Base-by-base conservation (phyloP, 2,329 filamentous ascomycete species). In the Drechslera avenae region DNA sequence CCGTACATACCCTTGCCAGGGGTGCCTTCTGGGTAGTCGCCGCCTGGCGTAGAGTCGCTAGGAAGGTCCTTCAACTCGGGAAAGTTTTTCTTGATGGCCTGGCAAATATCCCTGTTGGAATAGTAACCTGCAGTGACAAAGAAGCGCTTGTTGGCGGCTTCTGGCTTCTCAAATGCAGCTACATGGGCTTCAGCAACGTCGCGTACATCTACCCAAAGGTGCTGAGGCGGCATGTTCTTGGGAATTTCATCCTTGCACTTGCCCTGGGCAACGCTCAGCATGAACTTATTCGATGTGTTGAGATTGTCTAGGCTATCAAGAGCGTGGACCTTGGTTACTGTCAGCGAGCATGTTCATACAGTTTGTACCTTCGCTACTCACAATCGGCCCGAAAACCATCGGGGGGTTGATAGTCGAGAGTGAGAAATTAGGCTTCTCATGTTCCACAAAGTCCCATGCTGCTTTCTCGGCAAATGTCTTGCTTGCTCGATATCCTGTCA, bases 221-320 rank as follows among this genome's bases (percentile, higher is more conserved):
- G 85, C 84, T 87, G 0, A 83, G 78, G 26, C 10, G 26, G 26
- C 26, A 28, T 28, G 10, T 28, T 28, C 9, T 28, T 28, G 0
- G 81, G 77, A 8, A 88, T 79, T 19, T 79, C 76, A 2, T 81
- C 74, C 57, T 83, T 85, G 67, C 77, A 81, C 52, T 83, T 81
- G 14, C 88, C 88, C 5, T 78, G 80, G n/a, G 87, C 79, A 43
- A 89, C 73, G 53, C 86, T 80, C 7, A 83, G 76, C 46, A 90
- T 80, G 16, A 86, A 82, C 59, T 85, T 80, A 68, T 91, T 91
- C 12, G 86, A 89, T 1, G 87, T 89, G 74, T 91, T 92, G 54
- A 91, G 76, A 1, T 75, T 76, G n/a, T 84, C 81, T 0, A 89
- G 77, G 17, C 76, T 80, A 54, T 85, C 81, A 2, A 91, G 78